Evolutionary conservation across 2,329 filamentous ascomycete genomes (phyloP).

Genomic region (Cryphonectria radicalis): DNA sequence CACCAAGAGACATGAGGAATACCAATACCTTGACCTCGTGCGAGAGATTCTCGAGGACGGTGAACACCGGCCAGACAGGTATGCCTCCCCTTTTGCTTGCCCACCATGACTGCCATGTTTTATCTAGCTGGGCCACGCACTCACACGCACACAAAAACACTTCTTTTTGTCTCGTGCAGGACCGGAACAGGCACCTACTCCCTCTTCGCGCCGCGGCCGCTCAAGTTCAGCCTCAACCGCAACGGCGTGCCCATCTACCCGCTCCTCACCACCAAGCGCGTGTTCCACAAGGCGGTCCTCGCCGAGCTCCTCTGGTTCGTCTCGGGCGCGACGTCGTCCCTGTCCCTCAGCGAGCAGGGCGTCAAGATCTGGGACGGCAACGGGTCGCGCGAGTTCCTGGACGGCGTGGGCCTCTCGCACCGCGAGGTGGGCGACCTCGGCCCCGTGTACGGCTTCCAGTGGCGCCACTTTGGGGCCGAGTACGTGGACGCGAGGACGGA

Average conservation of each 20-base stretch:
- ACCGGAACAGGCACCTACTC: slow-evolving; percentile 93
- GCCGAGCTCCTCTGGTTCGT: slow-evolving; percentile 97
- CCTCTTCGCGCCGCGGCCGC: slow-evolving; percentile 82
- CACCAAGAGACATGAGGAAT: slow-evolving; percentile 72
- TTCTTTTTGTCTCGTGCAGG: slow-evolving; percentile 46
- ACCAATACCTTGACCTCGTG: slow-evolving; percentile 91
- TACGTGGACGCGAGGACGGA: slow-evolving; percentile 80
- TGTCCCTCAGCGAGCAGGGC: slow-evolving; percentile 74
- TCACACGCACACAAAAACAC: neutral
- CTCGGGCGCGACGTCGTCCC: slow-evolving; percentile 78
- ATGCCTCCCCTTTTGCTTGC: slow-evolving; percentile 30
- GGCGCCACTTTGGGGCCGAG: slow-evolving; percentile 94
- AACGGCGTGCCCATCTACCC: slow-evolving; percentile 71
- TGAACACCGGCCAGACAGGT: slow-evolving; percentile 89
- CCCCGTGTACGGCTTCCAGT: slow-evolving; percentile 97
- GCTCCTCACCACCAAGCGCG: slow-evolving; percentile 95
- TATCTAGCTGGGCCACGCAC: neutral
- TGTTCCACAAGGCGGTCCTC: slow-evolving; percentile 88
- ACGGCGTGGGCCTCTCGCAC: slow-evolving; percentile 79
- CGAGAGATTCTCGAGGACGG: slow-evolving; percentile 80
- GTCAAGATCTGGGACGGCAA: slow-evolving; percentile 99
- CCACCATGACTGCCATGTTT: slow-evolving; percentile 9
- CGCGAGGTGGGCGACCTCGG: slow-evolving; percentile 88
- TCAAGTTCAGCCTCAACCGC: slow-evolving; percentile 83
- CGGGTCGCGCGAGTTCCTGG: slow-evolving; percentile 86